phyloP scores from a whole-genome alignment of 176 grass and related monocot genomes.

The Triticum urartu region DNA sequence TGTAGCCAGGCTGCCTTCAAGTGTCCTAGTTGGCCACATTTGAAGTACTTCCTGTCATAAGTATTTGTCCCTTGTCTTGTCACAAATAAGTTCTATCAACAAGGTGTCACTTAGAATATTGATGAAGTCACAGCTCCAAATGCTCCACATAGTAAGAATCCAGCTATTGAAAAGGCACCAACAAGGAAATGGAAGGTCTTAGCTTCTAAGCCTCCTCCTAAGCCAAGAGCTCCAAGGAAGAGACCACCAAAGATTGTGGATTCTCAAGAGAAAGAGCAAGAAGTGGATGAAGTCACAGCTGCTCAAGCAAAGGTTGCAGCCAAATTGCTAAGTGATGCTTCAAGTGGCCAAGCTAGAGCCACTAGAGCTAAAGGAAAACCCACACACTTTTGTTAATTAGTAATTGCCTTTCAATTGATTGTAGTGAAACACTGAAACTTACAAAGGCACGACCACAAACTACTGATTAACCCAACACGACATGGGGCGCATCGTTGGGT shows the following conservation, averaged over 20 bases:
- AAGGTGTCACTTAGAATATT: background rate
- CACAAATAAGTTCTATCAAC: no score
- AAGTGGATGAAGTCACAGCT: background rate
- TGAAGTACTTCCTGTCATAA: no score
- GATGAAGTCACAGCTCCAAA: background rate
- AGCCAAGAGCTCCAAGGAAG: background rate
- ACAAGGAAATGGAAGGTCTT: background rate
- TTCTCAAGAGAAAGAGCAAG: background rate
- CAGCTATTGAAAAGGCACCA: background rate
- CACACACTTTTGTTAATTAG: background rate
- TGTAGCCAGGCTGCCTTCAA: no score
- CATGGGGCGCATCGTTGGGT: background rate
- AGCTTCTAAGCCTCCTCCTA: background rate
- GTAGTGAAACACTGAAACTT: slow-evolving; percentile 1
- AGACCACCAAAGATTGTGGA: background rate
- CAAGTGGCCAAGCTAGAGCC: background rate
- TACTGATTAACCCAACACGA: background rate
- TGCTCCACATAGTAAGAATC: background rate
- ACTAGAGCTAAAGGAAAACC: background rate
- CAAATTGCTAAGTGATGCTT: background rate
- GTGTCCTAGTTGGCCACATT: no score
- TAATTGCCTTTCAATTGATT: slow-evolving; percentile 17
- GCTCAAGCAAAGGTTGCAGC: background rate
- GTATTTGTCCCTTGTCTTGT: no score
- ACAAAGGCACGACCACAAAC: background rate